These are phyloP conservation scores for Kalaharituber pfeilii DNA, from an alignment of 2,329 filamentous ascomycete species.

Conservation along the genomic window DNA sequence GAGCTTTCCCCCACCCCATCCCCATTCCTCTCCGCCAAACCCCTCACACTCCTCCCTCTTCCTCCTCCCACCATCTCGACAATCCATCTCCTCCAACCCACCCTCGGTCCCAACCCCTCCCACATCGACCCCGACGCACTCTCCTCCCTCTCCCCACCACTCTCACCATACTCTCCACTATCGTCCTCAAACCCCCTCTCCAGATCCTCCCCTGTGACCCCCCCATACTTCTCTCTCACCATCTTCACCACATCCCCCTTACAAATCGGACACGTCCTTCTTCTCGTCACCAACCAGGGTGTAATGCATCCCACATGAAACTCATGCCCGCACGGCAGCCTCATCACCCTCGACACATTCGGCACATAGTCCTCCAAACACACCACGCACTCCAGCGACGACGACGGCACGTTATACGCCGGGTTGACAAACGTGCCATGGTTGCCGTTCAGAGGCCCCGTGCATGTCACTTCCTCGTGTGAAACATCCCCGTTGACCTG, in stretches of 20 bases:
- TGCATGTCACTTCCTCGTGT: background rate
- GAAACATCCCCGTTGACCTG: background rate
- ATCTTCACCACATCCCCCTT: conserved; percentile 74
- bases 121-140: conserved; percentile 3
- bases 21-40: background rate
- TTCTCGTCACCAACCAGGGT: conserved; percentile 86
- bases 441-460: background rate
- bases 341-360: conserved; percentile 90
- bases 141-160: background rate
- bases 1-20: background rate
- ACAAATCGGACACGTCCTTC: conserved; percentile 95
- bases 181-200: background rate
- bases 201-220: background rate
- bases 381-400: conserved; percentile 69
- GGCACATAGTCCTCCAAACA: conserved; percentile 94
- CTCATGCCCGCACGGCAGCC: conserved; percentile 88
- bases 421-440: background rate
- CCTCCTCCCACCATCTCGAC: background rate
- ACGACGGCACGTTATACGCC: background rate
- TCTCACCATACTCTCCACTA: conserved; percentile 1
- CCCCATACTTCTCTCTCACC: conserved; percentile 3
- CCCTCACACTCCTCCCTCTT: background rate
- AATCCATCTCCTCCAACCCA: conserved; percentile 8
- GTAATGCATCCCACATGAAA: conserved; percentile 98
- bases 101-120: conserved; percentile 11